Conservation (phyloP, 371 early-diverging fungal genomes). For the Mortierella polycephala region DNA sequence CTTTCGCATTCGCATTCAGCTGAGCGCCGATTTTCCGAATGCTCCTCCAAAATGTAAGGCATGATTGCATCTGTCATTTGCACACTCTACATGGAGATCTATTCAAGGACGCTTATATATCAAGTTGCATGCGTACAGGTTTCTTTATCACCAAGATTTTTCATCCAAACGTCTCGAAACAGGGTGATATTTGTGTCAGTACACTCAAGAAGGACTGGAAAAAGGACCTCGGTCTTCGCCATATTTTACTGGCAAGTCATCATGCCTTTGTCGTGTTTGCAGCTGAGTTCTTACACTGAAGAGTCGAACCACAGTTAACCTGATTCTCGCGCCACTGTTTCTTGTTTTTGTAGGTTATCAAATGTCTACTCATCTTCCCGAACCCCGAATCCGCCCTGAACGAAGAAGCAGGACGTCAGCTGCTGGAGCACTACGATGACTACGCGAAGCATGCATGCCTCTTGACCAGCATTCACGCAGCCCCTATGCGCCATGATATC, state of each 20-base stretch:
- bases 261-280: too few species aligned
- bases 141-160: conserved; percentile 90
- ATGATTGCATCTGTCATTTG: conserved; percentile 1
- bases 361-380: conserved; percentile 91
- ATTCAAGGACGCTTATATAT: neutral
- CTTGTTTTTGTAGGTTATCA: conserved; percentile 72
- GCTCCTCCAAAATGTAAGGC: conserved; percentile 78
- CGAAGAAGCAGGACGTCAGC: conserved; percentile 88
- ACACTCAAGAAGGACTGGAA: conserved; percentile 95
- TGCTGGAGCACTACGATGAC: conserved; percentile 87
- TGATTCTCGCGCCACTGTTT: too few species aligned
- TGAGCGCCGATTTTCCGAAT: conserved; percentile 76
- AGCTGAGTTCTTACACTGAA: neutral
- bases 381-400: conserved; percentile 95
- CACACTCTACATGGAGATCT: too few species aligned
- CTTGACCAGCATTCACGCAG: conserved; percentile 84
- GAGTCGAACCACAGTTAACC: neutral
- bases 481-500: conserved; percentile 8
- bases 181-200: conserved; percentile 93
- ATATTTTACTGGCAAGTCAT: conserved; percentile 78
- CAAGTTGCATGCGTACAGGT: conserved; percentile 47
- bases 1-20: conserved; percentile 72
- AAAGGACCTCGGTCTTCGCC: conserved; percentile 78
- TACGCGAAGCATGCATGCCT: conserved; percentile 82
- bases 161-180: conserved; percentile 90